A percentile compares a stretch with the other conserved stretches of the same genome.
Conservation (phyloP, 2,329 filamentous ascomycete species). For the Trichoderma aggressivum region DNA sequence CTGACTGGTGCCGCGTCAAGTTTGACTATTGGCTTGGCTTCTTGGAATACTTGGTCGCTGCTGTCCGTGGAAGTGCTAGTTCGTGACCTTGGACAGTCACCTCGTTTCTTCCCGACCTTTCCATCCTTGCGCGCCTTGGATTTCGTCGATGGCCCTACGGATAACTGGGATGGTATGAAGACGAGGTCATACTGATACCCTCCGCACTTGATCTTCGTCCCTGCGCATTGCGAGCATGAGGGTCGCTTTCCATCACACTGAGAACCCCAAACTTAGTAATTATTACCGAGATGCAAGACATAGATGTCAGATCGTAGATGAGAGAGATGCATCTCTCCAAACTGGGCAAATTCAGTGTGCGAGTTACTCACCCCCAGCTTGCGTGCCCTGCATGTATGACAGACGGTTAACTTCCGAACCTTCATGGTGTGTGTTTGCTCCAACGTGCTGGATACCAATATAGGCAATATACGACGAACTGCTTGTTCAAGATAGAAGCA, state of each 20-base stretch:
- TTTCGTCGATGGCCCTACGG: not conserved
- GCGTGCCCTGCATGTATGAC: conserved; percentile 27
- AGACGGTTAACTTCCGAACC: conserved; percentile 24
- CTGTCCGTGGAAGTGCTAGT: not conserved
- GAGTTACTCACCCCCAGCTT: conserved; percentile 26
- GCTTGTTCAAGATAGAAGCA: conserved; percentile 11
- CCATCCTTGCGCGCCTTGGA: not conserved
- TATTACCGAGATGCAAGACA: not conserved
- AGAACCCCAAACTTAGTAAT: not conserved
- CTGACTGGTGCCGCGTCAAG: not conserved
- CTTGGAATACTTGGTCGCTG: not conserved
- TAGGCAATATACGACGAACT: not conserved
- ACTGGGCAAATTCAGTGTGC: not conserved
- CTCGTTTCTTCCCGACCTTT: not conserved
- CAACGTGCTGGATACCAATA: not conserved
- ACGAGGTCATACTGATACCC: conserved; percentile 28
- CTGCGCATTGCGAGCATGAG: conserved; percentile 26
- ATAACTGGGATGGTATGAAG: conserved; percentile 20
- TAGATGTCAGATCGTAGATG: not conserved
- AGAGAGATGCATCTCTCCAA: not conserved
- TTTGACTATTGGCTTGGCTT: not conserved
- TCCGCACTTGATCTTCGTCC: conserved; percentile 22
- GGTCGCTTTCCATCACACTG: conserved; percentile 29
- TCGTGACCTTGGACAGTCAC: not conserved
- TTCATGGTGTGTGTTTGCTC: conserved; percentile 22